Percentiles rank a stretch among this genome's conserved stretches.
Evolutionary conservation across 257 asterid genomes (phyloP).

Genomic region (Nicotiana otophora): DNA sequence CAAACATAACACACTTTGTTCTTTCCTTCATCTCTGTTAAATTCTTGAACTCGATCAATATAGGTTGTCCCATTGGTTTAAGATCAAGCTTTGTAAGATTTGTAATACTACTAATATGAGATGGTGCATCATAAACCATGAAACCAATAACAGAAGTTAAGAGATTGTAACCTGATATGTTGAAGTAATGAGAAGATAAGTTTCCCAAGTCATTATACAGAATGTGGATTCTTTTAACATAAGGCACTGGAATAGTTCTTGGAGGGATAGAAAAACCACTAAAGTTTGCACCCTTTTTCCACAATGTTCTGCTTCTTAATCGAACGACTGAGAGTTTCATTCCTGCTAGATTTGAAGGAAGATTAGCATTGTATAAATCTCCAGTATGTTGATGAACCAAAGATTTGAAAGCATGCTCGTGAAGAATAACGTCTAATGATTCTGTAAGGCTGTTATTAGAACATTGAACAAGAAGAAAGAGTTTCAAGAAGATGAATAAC

Average conservation of each 20-base stretch:
- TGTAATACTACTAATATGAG: constrained; percentile 15
- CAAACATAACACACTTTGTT: constrained; percentile 54
- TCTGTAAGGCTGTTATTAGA: constrained; percentile 24
- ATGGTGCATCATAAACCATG: constrained; percentile 37
- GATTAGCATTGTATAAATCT: constrained; percentile 46
- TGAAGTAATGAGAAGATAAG: constrained; percentile 57
- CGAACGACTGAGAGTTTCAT: constrained; percentile 49
- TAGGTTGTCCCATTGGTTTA: constrained; percentile 46
- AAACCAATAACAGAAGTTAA: constrained; percentile 61
- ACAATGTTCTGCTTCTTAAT: constrained; percentile 61
- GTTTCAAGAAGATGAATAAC: constrained; percentile 26
- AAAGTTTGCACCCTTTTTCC: constrained; percentile 62
- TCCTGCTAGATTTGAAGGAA: constrained; percentile 63
- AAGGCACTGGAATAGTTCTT: constrained; percentile 53
- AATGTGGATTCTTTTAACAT: constrained; percentile 51
- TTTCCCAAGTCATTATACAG: constrained; percentile 70
- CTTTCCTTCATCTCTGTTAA: background rate
- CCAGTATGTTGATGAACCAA: constrained; percentile 48
- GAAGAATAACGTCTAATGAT: constrained; percentile 50
- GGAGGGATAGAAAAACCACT: constrained; percentile 55
- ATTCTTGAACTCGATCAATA: constrained; percentile 35
- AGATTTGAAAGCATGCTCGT: constrained; percentile 43
- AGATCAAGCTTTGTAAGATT: constrained; percentile 41
- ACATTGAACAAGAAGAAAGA: constrained; percentile 24
- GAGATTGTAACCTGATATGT: constrained; percentile 51